Evolutionary conservation across 1,284 basidiomycete species (phyloP).

Genomic region (Melampsora abietis-canadensis): DNA sequence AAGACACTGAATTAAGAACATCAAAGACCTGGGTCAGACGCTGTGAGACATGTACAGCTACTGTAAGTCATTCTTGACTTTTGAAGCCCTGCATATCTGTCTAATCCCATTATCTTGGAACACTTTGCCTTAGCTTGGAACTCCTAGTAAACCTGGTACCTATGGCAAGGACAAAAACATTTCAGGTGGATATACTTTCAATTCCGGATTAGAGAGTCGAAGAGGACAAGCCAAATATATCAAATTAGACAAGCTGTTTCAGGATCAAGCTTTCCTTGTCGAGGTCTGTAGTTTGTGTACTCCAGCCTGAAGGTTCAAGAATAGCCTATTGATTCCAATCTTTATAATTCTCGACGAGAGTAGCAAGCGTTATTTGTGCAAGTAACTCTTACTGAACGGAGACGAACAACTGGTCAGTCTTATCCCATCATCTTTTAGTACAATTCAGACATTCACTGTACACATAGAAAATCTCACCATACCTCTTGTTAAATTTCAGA

Average conservation of each 20-base stretch:
- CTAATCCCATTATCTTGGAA: neutral
- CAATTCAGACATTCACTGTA: neutral
- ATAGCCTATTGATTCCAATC: neutral
- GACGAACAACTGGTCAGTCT: constrained; percentile 30
- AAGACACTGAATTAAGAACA: constrained; percentile 34
- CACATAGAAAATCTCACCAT: neutral
- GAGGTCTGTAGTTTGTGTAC: constrained; percentile 9
- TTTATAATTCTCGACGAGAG: neutral
- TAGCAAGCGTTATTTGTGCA: constrained; percentile 41
- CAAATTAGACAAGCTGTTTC: constrained; percentile 34
- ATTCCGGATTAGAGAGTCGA: constrained; percentile 35
- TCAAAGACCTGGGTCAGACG: constrained; percentile 42
- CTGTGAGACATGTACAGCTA: constrained; percentile 39
- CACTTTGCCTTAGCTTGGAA: constrained; percentile 25
- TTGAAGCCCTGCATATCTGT: neutral
- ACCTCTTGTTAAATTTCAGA: neutral
- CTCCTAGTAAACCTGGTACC: constrained; percentile 17
- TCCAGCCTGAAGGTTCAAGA: neutral
- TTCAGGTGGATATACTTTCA: constrained; percentile 42
- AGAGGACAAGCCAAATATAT: constrained; percentile 42
- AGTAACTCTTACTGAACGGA: constrained; percentile 34
- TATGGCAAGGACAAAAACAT: constrained; percentile 41
- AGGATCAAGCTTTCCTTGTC: constrained; percentile 22
- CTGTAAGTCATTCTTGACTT: constrained; percentile 6
- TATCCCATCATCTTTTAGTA: neutral